Evolutionary conservation across 1,284 basidiomycete species (phyloP).

Genomic region (Malassezia furfur): DNA sequence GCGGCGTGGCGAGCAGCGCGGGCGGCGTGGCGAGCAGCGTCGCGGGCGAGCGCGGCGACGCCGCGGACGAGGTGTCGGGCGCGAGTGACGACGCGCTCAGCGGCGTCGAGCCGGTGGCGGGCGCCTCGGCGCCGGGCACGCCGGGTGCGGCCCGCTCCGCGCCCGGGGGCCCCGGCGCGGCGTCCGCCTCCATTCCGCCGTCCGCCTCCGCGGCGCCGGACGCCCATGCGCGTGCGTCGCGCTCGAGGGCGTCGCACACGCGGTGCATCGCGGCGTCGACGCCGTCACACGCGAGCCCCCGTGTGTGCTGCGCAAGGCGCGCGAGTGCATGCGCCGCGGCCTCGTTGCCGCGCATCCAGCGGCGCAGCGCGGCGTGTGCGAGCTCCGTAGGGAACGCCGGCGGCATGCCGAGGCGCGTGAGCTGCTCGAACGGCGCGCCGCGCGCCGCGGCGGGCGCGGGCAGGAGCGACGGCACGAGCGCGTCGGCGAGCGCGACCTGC

Average conservation of each 20-base stretch:
- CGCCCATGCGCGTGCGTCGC: not conserved
- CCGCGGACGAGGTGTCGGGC: no score
- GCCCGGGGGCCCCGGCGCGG: no score
- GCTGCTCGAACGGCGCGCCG: not conserved
- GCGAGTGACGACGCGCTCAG: no score
- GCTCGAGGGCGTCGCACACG: not conserved
- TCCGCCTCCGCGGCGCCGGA: no score
- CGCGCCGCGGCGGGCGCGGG: not conserved
- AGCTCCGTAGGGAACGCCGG: not conserved
- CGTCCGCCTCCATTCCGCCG: no score
- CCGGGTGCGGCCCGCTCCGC: not conserved
- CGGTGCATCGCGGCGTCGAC: not conserved
- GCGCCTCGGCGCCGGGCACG: no score
- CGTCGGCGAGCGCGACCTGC: not conserved
- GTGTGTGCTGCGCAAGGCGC: conserved; percentile 1
- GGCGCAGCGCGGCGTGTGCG: not conserved
- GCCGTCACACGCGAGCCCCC: not conserved
- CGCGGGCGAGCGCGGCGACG: no score
- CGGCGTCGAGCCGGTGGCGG: no score
- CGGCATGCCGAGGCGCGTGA: not conserved
- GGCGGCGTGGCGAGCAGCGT: not conserved
- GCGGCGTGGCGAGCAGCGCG: no score
- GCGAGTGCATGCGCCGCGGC: not conserved
- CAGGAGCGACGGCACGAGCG: not conserved
- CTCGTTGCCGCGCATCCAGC: not conserved